Conservation (phyloP, 2,329 filamentous ascomycete genomes). For the Fusarium xylarioides region DNA sequence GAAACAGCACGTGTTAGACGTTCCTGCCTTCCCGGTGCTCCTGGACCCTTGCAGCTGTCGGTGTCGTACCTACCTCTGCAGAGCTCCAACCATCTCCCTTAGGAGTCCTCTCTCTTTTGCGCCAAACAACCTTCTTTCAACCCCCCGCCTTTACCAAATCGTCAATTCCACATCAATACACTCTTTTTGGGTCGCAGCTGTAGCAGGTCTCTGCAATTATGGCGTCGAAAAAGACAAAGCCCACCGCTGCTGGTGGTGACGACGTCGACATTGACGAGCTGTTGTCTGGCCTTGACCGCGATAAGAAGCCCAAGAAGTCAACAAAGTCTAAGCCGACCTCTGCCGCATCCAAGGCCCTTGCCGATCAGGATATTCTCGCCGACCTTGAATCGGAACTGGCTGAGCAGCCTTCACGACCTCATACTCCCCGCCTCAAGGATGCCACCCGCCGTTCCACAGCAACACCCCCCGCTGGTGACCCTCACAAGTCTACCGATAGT, state of each 20-base stretch:
- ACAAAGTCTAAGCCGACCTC: slow-evolving; percentile 59
- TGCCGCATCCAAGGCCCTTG: slow-evolving; percentile 57
- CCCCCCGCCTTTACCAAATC: slow-evolving; percentile 17
- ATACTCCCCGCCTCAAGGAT: slow-evolving; percentile 79
- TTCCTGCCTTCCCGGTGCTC: slow-evolving; percentile 9
- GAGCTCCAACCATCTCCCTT: slow-evolving; percentile 32
- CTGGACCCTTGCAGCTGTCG: slow-evolving; percentile 34
- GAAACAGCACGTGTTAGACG: slow-evolving; percentile 21
- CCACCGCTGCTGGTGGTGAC: slow-evolving; percentile 56
- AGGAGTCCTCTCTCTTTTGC: slow-evolving; percentile 8
- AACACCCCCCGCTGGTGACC: slow-evolving; percentile 66
- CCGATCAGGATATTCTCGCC: slow-evolving; percentile 80
- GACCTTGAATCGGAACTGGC: slow-evolving; percentile 81
- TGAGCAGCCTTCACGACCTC: slow-evolving; percentile 77
- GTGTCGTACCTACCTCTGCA: slow-evolving; percentile 16
- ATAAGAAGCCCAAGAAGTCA: slow-evolving; percentile 60
- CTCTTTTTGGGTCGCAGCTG: neutral
- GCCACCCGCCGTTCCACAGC: slow-evolving; percentile 57
- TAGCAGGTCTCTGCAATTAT: slow-evolving; percentile 51
- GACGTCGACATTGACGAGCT: slow-evolving; percentile 73
- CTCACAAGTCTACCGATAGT: slow-evolving; percentile 82
- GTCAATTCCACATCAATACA: neutral
- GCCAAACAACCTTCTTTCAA: slow-evolving; percentile 38
- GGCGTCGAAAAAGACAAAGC: slow-evolving; percentile 69
- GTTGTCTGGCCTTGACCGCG: slow-evolving; percentile 69